Percentiles rank a stretch among this genome's conserved stretches.
Conservation (phyloP, 2,329 filamentous ascomycete genomes). For the Botrytis fragariae region DNA sequence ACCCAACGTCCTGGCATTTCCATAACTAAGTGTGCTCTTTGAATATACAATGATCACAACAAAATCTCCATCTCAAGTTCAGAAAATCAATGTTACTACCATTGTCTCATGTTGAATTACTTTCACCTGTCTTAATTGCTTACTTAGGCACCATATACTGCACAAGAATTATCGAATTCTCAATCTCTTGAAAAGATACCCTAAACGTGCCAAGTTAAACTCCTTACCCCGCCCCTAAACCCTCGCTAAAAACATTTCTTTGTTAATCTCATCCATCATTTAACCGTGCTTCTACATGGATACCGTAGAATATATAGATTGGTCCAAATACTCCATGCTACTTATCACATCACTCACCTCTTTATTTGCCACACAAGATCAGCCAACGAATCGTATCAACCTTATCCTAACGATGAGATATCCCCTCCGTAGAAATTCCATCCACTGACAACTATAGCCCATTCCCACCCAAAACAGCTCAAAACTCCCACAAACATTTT, state of each 20-base stretch:
- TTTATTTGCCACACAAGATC: not conserved
- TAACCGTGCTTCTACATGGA: not conserved
- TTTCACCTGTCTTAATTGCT: accelerated
- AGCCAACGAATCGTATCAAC: not conserved
- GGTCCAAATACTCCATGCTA: not conserved
- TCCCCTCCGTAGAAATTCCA: not conserved
- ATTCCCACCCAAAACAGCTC: not conserved
- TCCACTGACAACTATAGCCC: not conserved
- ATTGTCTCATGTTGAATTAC: not conserved
- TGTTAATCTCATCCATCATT: not conserved
- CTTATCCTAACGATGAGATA: not conserved
- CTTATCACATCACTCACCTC: not conserved
- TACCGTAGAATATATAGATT: not conserved
- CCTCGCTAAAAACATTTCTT: not conserved
- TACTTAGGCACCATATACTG: not conserved
- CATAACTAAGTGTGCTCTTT: not conserved
- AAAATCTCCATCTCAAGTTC: not conserved
- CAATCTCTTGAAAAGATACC: not conserved
- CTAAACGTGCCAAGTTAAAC: not conserved
- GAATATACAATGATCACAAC: not conserved
- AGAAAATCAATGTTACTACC: not conserved
- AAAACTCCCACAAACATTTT: not conserved
- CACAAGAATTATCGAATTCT: not conserved
- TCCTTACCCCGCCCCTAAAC: not conserved
- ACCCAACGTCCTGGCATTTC: not conserved